Conservation (phyloP, 2,329 filamentous ascomycete species). For the Ceratocystis cubensis region DNA sequence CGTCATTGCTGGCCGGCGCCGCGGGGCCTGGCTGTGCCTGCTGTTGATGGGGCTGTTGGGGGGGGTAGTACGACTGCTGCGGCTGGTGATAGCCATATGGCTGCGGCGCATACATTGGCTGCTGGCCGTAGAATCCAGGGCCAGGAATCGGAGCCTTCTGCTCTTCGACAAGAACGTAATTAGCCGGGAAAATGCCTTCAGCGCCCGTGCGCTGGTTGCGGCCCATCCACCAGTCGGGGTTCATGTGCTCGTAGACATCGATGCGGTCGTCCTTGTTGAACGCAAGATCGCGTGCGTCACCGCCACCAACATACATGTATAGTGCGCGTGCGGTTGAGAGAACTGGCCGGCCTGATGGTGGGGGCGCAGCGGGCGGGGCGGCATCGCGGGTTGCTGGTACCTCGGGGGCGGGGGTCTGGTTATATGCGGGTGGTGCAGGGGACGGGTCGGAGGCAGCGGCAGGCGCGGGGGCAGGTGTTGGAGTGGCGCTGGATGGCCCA, state of each 20-base stretch:
- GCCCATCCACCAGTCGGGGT: slow-evolving; percentile 94
- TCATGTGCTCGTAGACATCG: slow-evolving; percentile 81
- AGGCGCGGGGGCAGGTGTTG: slow-evolving; percentile 26
- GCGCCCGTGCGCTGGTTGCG: slow-evolving; percentile 67
- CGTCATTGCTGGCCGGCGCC: slow-evolving; percentile 40
- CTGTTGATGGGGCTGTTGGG: not conserved
- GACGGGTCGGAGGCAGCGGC: slow-evolving; percentile 27
- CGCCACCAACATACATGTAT: slow-evolving; percentile 61
- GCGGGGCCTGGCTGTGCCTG: slow-evolving; percentile 30
- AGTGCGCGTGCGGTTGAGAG: slow-evolving; percentile 66
- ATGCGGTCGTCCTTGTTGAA: slow-evolving; percentile 72
- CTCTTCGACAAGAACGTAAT: slow-evolving; percentile 62
- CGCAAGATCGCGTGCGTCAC: slow-evolving; percentile 69
- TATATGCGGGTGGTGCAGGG: slow-evolving; percentile 39
- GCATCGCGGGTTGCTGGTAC: slow-evolving; percentile 31
- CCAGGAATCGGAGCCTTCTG: slow-evolving; percentile 39
- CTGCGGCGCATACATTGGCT: slow-evolving; percentile 25
- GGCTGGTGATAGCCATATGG: slow-evolving; percentile 26
- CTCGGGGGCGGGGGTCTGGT: slow-evolving; percentile 35
- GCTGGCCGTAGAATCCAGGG: slow-evolving; percentile 11
- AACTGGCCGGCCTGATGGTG: slow-evolving; percentile 36
- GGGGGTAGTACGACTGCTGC: slow-evolving; percentile 25
- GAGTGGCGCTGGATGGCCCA: slow-evolving; percentile 31
- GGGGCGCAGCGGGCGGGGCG: slow-evolving; percentile 7
- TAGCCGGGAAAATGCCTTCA: slow-evolving; percentile 91